These are phyloP conservation scores for Firmiana major DNA, from an alignment of 345 rosid species.

Conservation along the genomic window DNA sequence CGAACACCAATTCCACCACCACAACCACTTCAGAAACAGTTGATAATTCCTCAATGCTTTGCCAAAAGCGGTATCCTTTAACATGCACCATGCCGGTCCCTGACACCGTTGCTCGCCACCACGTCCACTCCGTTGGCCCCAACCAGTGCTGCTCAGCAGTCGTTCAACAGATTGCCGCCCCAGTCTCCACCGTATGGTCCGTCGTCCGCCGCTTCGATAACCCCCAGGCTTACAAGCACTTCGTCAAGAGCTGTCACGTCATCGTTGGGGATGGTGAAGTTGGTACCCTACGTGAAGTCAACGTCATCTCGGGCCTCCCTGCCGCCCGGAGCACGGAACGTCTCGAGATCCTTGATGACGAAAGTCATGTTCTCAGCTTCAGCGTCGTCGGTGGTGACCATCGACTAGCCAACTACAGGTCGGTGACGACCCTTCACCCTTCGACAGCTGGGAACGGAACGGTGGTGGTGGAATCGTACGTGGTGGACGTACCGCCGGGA, in stretches of 20 bases:
- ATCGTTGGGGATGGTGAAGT: conserved; percentile 62
- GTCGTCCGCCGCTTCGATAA: conserved; percentile 70
- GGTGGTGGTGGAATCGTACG: conserved; percentile 84
- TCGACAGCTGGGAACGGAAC: conserved; percentile 46
- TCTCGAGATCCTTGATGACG: conserved; percentile 66
- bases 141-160: conserved; percentile 70
- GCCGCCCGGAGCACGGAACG: conserved; percentile 58
- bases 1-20: neutral
- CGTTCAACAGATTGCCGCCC: conserved; percentile 53
- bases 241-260: conserved; percentile 61
- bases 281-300: conserved; percentile 56
- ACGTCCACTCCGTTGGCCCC: conserved; percentile 39
- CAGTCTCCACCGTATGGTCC: conserved; percentile 67
- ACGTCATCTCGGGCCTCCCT: conserved; percentile 68
- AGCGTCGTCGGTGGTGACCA: conserved; percentile 70
- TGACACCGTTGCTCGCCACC: conserved; percentile 37
- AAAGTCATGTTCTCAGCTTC: conserved; percentile 58
- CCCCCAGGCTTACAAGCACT: conserved; percentile 73
- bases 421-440: conserved; percentile 61
- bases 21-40: neutral
- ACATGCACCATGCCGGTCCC: conserved; percentile 22
- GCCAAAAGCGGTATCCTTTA: conserved; percentile 38
- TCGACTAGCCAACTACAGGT: conserved; percentile 55
- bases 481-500: conserved; percentile 75
- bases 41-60: conserved; percentile 20